Conservation (phyloP, 805 yeast species). For the Candida khao-thaluensis region DNA sequence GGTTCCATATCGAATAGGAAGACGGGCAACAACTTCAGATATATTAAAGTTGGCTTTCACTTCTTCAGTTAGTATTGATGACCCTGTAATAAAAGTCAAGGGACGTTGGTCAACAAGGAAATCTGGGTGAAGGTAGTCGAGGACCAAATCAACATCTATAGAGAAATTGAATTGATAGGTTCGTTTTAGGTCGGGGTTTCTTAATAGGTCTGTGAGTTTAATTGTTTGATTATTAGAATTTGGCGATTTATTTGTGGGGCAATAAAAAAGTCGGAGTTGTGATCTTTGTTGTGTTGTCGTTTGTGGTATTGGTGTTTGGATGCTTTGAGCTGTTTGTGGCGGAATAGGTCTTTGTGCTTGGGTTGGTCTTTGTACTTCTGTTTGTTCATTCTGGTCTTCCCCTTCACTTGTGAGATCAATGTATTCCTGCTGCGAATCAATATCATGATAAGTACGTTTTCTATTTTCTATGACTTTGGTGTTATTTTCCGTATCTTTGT, state of each 20-base stretch:
- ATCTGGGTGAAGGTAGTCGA: slow-evolving; percentile 29
- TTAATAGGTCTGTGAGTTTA: slow-evolving; percentile 26
- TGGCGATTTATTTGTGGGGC: slow-evolving; percentile 20
- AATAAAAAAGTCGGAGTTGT: slow-evolving; percentile 25
- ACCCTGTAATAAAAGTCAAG: slow-evolving; percentile 33
- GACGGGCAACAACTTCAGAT: slow-evolving; percentile 31
- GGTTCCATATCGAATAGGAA: slow-evolving; percentile 35
- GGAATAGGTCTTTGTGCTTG: no score
- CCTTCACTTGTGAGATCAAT: no score
- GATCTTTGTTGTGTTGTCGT: slow-evolving; percentile 12
- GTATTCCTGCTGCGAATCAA: no score
- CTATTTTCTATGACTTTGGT: no score
- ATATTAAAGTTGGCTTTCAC: slow-evolving; percentile 21
- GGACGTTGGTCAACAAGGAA: slow-evolving; percentile 18
- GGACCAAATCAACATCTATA: slow-evolving; percentile 41
- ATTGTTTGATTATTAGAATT: slow-evolving; percentile 24
- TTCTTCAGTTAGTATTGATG: slow-evolving; percentile 14
- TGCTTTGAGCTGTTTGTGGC: neutral
- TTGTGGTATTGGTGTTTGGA: neutral
- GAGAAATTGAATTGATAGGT: slow-evolving; percentile 51
- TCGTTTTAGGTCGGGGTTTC: slow-evolving; percentile 30
- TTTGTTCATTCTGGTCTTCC: no score
- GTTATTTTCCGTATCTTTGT: no score
- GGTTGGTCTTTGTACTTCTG: no score
- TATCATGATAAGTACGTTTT: no score